A percentile compares a stretch with the other conserved stretches of the same genome.
Conservation (phyloP, 768 basidiomycete genomes). For the Termitomyces titanicus region DNA sequence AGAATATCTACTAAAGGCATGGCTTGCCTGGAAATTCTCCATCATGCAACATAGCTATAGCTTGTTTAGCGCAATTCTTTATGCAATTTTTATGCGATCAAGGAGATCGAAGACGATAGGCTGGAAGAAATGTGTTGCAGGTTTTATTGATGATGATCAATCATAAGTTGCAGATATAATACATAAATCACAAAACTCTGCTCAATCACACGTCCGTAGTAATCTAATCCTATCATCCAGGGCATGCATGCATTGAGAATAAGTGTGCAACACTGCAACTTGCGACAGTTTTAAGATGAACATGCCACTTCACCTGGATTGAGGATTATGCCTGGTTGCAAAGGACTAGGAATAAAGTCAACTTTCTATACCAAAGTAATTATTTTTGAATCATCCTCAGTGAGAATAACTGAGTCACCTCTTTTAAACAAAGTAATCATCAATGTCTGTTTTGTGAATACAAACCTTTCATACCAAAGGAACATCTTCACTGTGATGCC, state of each 20-base stretch:
- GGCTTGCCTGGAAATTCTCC: slow-evolving; percentile 54
- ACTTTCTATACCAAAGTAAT: slow-evolving; percentile 24
- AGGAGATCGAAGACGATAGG: slow-evolving; percentile 18
- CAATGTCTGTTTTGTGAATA: slow-evolving; percentile 1
- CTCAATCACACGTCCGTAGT: background rate
- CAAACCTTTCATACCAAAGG: slow-evolving; percentile 55
- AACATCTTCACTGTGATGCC: slow-evolving; percentile 92
- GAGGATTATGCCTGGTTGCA: slow-evolving; percentile 61
- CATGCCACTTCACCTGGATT: background rate
- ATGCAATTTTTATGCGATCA: no score
- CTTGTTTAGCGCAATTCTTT: slow-evolving; percentile 56
- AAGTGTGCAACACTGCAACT: background rate
- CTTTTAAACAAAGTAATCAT: slow-evolving; percentile 35
- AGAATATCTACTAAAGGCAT: slow-evolving; percentile 41
- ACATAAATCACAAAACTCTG: slow-evolving; percentile 3
- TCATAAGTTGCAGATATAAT: background rate
- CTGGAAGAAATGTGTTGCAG: slow-evolving; percentile 11
- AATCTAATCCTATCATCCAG: background rate
- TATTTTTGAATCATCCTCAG: slow-evolving; percentile 45
- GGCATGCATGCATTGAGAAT: background rate
- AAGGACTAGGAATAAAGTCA: slow-evolving; percentile 48
- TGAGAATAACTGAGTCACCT: slow-evolving; percentile 96
- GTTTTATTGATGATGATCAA: slow-evolving; percentile 15
- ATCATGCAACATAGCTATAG: slow-evolving; percentile 32
- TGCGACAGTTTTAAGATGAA: background rate